Evolutionary conservation across 208 protist species (phyloP), one percentile per base, ranked within the genome.

Genomic region (Vickermania spadyakhi): DNA sequence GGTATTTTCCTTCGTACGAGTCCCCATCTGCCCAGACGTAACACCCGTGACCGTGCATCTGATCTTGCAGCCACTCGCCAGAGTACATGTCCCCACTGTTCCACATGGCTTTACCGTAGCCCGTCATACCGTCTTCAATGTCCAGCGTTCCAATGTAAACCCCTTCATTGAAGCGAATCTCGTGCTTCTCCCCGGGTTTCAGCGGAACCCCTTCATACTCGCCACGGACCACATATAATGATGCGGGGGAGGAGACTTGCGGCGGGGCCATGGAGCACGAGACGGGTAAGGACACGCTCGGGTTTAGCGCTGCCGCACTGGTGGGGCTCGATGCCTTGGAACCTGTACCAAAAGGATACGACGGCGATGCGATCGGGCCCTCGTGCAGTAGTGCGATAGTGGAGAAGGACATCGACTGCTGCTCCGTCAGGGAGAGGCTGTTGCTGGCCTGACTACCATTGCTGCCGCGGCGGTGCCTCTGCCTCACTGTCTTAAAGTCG

Each of bases 1-100:
- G 74, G 60, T 89, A 92, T 45, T 79, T 63, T 26, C 84, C 84
- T 1, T 71, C 60, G 59, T 93, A 93, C 55, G 68, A 76, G 65
- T 90, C 85, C 4, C 84, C 84, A 54, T 93, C 83, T 0, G 81
- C 70, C 79, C 84, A 95, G 13, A 67, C 84, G 77, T 89, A 95
- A 14, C 70, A 62, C 30, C 85, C 89, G 28, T 72, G 72, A 36
- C 82, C 81, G 57, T 92, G 69, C 76, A 93, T 86, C 56, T 61
- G 55, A 36, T 85, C 85, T 29, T 86, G 49, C 51, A 78, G 60
- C 82, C 85, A 95, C 68, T 88, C 79, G 1, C 88, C 88, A 21
- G 78, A 73, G 68, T 95, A 95, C 3, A 52, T 73, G 65, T 95
- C 88, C 0, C 85, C 88, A 56, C 71, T 86, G 55, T 77, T 77